Conservation (phyloP, 805 yeast genomes). For the Saccharomycopsis amapae region DNA sequence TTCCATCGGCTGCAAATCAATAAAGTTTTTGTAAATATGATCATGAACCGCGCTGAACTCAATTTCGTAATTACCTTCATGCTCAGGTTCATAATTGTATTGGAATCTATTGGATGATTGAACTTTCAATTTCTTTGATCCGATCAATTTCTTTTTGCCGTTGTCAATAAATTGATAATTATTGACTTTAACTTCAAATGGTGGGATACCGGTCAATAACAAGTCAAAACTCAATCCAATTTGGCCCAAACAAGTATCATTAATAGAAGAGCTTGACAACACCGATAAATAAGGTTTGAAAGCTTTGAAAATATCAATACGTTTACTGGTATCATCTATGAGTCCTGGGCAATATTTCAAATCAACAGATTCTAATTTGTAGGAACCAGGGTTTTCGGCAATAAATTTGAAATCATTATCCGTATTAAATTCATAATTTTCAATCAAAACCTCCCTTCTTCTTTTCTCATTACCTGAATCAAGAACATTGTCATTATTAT, state of each 20-base stretch:
- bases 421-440: constrained; percentile 26
- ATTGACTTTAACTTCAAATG: constrained; percentile 61
- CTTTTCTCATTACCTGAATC: not conserved
- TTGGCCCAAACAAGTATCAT: constrained; percentile 88
- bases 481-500: constrained; percentile 24
- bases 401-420: constrained; percentile 28
- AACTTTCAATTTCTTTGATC: constrained; percentile 32
- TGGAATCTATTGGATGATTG: constrained; percentile 40
- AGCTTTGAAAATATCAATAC: constrained; percentile 34
- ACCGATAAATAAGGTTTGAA: constrained; percentile 38
- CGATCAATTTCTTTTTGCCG: constrained; percentile 29
- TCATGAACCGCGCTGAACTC: constrained; percentile 61
- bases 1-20: constrained; percentile 29
- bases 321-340: constrained; percentile 51
- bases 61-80: constrained; percentile 76
- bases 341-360: constrained; percentile 65
- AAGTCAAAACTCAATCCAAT: constrained; percentile 76
- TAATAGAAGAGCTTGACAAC: constrained; percentile 40
- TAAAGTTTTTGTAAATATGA: constrained; percentile 45
- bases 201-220: constrained; percentile 67
- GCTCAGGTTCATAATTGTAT: constrained; percentile 65
- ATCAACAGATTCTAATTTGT: constrained; percentile 44
- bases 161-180: constrained; percentile 47
- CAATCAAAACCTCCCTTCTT: constrained; percentile 20
- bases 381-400: constrained; percentile 59